Percentiles rank a stretch among this genome's conserved stretches.
These are phyloP conservation scores for Epichloe bromicola DNA, from an alignment of 2,329 filamentous ascomycete species.

Conservation along the genomic window DNA sequence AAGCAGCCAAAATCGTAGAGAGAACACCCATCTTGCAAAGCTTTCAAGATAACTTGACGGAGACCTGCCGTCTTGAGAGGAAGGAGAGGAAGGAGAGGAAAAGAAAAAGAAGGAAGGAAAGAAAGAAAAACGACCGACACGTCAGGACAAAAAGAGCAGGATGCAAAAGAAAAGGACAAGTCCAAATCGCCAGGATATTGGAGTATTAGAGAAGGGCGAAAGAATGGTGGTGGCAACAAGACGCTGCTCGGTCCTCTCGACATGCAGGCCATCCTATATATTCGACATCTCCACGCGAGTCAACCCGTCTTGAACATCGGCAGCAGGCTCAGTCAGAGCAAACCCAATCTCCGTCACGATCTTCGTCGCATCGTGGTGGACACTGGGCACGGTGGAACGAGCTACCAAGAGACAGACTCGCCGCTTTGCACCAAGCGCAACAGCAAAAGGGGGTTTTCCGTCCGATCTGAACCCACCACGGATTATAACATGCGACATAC, in stretches of 20 bases:
- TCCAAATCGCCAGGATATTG: background rate
- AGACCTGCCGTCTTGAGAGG: background rate
- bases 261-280: background rate
- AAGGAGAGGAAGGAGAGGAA: background rate
- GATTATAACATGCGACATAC: background rate
- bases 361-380: conserved; percentile 1
- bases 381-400: background rate
- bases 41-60: background rate
- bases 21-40: background rate
- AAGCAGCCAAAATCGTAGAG: background rate
- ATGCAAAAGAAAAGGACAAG: background rate
- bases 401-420: background rate
- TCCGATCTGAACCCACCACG: background rate
- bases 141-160: too few species aligned
- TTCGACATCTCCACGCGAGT: background rate
- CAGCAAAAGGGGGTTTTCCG: background rate
- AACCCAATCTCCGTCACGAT: background rate
- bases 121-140: background rate
- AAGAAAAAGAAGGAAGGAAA: background rate
- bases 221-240: background rate
- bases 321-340: too few species aligned
- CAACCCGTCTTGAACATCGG: too few species aligned
- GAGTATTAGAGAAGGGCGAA: background rate
- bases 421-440: background rate
- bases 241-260: background rate